Percentiles rank a stretch among this genome's conserved stretches.
Conservation (phyloP, 1,284 basidiomycete genomes). For the Moesziomyces parantarcticus region DNA sequence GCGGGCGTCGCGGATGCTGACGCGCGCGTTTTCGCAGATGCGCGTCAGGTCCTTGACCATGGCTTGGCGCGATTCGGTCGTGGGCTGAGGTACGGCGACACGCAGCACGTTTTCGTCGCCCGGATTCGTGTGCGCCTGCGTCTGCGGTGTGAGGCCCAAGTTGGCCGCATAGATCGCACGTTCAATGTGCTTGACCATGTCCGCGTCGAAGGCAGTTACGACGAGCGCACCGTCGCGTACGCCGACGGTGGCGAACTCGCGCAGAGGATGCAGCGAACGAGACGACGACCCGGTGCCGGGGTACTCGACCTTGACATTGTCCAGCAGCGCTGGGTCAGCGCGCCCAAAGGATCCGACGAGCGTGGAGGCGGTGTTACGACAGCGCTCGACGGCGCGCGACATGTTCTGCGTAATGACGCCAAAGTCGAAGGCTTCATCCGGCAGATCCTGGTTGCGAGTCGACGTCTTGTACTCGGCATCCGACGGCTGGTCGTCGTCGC, state of each 20-base stretch:
- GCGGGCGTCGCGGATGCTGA: slow-evolving; percentile 56
- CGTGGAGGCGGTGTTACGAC: slow-evolving; percentile 34
- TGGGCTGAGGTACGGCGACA: slow-evolving; percentile 63
- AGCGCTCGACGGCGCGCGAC: slow-evolving; percentile 51
- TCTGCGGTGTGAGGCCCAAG: slow-evolving; percentile 59
- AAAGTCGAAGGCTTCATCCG: slow-evolving; percentile 55
- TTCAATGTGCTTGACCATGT: slow-evolving; percentile 64
- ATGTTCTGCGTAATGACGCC: slow-evolving; percentile 47
- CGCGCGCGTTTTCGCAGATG: slow-evolving; percentile 64
- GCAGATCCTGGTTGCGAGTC: slow-evolving; percentile 49
- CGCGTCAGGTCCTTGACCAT: slow-evolving; percentile 59
- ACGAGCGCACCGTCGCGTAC: slow-evolving; percentile 59
- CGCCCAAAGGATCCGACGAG: slow-evolving; percentile 56
- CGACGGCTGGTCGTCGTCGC: slow-evolving; percentile 18
- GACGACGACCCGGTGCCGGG: slow-evolving; percentile 15
- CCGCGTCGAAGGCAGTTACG: slow-evolving; percentile 61
- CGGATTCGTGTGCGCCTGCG: slow-evolving; percentile 23
- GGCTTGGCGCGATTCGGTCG: slow-evolving; percentile 57
- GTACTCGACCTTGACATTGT: slow-evolving; percentile 53
- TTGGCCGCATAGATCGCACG: slow-evolving; percentile 60
- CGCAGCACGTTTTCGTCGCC: slow-evolving; percentile 60
- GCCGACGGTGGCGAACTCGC: slow-evolving; percentile 64
- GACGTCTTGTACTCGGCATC: slow-evolving; percentile 35
- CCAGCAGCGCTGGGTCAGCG: slow-evolving; percentile 56
- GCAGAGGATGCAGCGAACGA: slow-evolving; percentile 46